These are phyloP conservation scores for Calocera cornea DNA, from an alignment of 768 basidiomycete genomes.

Conservation along the genomic window DNA sequence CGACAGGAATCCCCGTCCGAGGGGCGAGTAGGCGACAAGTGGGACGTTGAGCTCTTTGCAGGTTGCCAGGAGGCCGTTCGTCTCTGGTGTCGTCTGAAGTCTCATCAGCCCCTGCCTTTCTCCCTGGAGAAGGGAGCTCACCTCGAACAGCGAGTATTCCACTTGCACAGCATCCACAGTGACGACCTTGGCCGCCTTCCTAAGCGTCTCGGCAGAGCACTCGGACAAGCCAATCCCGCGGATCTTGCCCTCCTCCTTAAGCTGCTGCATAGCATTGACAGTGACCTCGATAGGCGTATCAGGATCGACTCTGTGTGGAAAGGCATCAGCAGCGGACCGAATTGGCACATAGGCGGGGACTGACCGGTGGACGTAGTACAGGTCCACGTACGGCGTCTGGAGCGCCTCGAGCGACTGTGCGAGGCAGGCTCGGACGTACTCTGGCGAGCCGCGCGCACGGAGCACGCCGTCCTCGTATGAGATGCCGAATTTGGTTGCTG, in stretches of 20 bases:
- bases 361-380: slow-evolving; percentile 10
- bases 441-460: slow-evolving; percentile 10
- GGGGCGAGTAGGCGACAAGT: slow-evolving; percentile 25
- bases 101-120: not conserved
- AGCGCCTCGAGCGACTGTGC: slow-evolving; percentile 13
- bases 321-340: too few relatives aligned
- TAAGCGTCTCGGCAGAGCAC: slow-evolving; percentile 9
- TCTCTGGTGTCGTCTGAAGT: slow-evolving; percentile 10
- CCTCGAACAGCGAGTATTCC: slow-evolving; percentile 6
- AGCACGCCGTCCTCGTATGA: not conserved
- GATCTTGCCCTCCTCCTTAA: slow-evolving; percentile 16
- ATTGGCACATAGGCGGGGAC: slow-evolving; percentile 3
- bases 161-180: slow-evolving; percentile 14
- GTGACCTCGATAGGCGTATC: slow-evolving; percentile 17
- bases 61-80: slow-evolving; percentile 19
- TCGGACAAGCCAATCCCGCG: slow-evolving; percentile 15
- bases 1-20: slow-evolving; percentile 30
- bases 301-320: slow-evolving; percentile 14
- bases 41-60: slow-evolving; percentile 22
- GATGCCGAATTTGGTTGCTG: too few relatives aligned
- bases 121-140: too few relatives aligned
- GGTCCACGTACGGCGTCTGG: slow-evolving; percentile 13
- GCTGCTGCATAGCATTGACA: slow-evolving; percentile 13
- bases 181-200: slow-evolving; percentile 12
- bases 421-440: slow-evolving; percentile 10